Evolutionary conservation across 176 grass and related monocot genomes (phyloP), one percentile per base, ranked within the genome.

Genomic region (Zoysia pacifica): DNA sequence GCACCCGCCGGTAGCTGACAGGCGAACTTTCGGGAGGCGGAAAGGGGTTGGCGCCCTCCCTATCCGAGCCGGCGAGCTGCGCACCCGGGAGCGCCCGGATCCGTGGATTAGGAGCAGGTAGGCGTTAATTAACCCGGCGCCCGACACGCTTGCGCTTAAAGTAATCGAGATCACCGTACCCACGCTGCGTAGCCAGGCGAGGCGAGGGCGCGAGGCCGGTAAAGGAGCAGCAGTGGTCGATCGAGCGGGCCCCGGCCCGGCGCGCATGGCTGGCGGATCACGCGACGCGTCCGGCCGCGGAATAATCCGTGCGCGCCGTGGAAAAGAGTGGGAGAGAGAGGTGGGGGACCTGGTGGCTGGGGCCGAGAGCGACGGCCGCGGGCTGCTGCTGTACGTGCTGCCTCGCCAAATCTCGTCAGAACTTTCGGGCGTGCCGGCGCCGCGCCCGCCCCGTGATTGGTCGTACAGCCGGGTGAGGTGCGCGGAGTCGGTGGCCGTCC

Each of bases 81-180:
- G 2, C 76, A 48, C 48, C 75, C 39, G 9, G 47, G 75, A 50
- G 36, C 62, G 62, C 58, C 64, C 49, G 77, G 76, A 67, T 79
- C 63, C 44, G 76, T 28, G 76, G 65, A 58, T 58, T 19, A 58
- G 5, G 1, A 8, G 14, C 5, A 3, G 13, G 39, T 64, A 77
- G 74, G 13, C 43, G 48, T 63, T 79, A 68, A 45, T 68, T 8
- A 43, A 7, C 48, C 51, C 15, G 11, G 2, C 36, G 62, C 48
- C 76, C 77, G 77, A 79, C 77, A 79, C 77, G 67, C 77, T 68
- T 79, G 64, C 77, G 77, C 77, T 37, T 79, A 79, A 79, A 79
- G 77, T 55, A 79, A 78, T 78, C 62, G 36, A 14, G 58, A 8
- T 11, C 14, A 51, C 62, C 62, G 62, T 66, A 64, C 75, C 4